A percentile compares a stretch with the other conserved stretches of the same genome.
Evolutionary conservation across 2,329 filamentous ascomycete genomes (phyloP).

Genomic region (Teratosphaeria pseudoeucalypti): DNA sequence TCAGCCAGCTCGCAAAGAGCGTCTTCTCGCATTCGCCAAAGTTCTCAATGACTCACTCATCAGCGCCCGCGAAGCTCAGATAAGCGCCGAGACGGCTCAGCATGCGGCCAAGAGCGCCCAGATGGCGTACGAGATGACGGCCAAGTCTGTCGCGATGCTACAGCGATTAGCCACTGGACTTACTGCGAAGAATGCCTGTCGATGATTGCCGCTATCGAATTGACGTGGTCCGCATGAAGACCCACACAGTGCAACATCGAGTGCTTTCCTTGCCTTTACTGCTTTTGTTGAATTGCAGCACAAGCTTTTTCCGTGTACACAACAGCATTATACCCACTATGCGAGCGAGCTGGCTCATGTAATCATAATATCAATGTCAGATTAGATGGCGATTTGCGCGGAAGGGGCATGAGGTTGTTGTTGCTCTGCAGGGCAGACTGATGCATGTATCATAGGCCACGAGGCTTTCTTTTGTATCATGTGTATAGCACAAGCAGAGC

Average conservation of each 20-base stretch:
- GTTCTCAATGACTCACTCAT: conserved; percentile 18
- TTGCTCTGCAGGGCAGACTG: not conserved
- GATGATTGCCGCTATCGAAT: not conserved
- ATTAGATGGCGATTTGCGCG: no score
- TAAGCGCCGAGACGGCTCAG: conserved; percentile 16
- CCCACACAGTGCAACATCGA: not conserved
- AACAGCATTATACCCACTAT: not conserved
- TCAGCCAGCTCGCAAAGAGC: conserved; percentile 10
- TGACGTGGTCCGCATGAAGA: not conserved
- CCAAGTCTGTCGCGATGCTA: conserved; percentile 16
- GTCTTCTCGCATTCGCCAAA: conserved; percentile 17
- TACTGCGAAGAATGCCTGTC: not conserved
- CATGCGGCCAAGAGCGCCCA: conserved; percentile 16
- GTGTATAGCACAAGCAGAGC: not conserved
- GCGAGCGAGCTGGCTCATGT: no score
- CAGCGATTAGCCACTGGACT: conserved; percentile 4
- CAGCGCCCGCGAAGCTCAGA: conserved; percentile 16
- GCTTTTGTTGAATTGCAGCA: not conserved
- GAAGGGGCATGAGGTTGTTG: not conserved
- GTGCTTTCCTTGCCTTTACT: not conserved
- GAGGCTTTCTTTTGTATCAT: not conserved
- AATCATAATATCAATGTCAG: no score
- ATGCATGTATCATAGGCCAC: not conserved
- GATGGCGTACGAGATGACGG: conserved; percentile 18
- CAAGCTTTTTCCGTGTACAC: not conserved